Evolutionary conservation across 768 basidiomycete genomes (phyloP), one percentile per base, ranked within the genome.

Genomic region (Trametes cingulata): DNA sequence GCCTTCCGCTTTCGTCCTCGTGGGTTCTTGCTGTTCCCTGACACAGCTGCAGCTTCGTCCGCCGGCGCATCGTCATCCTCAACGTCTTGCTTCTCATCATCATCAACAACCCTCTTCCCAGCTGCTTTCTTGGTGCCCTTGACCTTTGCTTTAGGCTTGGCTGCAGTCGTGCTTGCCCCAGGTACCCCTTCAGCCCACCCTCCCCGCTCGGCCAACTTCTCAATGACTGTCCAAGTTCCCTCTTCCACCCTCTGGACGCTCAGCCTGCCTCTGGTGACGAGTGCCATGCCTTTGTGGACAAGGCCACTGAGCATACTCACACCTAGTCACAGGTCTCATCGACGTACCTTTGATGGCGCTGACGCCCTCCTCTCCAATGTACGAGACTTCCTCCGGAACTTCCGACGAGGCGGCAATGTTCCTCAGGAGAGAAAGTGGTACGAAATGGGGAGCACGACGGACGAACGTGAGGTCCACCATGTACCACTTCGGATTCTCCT

Each of bases 391-490:
- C 39, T 76, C 72, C 2, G 87, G 85, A 6, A 80, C 74, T 1
- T 73, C 65, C 3, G 41, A 19, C 6, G 73, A 56, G 14, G 78
- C 77, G 0, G 86, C 83, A 39, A 95, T 82, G 50, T 79, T 75
- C 24, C 86, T 85, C 42, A 98, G 78, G 0, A 96, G 78, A 6
- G 87, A 77, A 12, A 96, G 79, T 2, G 94, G 87, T 12, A 96
- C 82, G 53, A 93, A 93, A 74, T 95, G 78, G 29, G 72, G 65
- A 6, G 89, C 81, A 22, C 90, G 84, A 6, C 82, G 76, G 15
- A 73, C 66, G 71, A 95, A 95, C 33, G 80, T 82, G 52, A 88
- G 75, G 66, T 93, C 87, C 36, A 95, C 90, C 95, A 98, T 98
- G 77, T 81, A 95, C 95, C 95, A 98, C 69, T 82, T 91, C 1